Evolutionary conservation across 2,329 filamentous ascomycete species (phyloP).

Genomic region (Metarhizium humberi): DNA sequence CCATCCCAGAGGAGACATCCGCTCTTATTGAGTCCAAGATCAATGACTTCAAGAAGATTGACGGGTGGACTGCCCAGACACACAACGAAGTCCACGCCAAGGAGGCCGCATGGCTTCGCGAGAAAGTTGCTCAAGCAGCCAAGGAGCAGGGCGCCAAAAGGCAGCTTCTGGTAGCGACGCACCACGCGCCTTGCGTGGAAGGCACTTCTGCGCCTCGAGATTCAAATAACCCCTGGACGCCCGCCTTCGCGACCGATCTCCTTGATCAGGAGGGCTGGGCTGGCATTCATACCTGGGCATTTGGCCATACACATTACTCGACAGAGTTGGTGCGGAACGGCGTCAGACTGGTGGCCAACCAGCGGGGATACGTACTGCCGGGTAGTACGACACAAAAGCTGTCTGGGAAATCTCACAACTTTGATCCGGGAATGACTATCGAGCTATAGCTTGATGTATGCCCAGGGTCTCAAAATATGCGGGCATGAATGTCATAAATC

Average conservation of each 20-base stretch:
- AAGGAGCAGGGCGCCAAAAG: conserved; percentile 10
- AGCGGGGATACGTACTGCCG: conserved; percentile 29
- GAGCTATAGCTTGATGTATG: no score
- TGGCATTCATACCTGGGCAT: conserved; percentile 30
- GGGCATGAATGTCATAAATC: no score
- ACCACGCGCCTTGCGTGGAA: conserved; percentile 45
- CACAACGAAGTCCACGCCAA: conserved; percentile 38
- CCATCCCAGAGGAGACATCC: conserved; percentile 29
- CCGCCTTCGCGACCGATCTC: conserved; percentile 44
- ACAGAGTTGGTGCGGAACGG: conserved; percentile 23
- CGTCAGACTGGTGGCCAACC: conserved; percentile 32
- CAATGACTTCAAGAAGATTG: conserved; percentile 46
- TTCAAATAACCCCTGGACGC: conserved; percentile 32
- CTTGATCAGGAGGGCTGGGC: conserved; percentile 19
- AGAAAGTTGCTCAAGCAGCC: conserved; percentile 9
- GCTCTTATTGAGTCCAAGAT: conserved; percentile 33
- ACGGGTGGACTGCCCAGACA: conserved; percentile 36
- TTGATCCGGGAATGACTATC: no score
- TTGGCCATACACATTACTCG: conserved; percentile 40
- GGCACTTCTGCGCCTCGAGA: conserved; percentile 41
- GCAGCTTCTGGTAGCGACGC: conserved; percentile 41
- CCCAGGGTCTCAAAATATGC: no score
- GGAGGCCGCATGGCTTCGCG: conserved; percentile 42
- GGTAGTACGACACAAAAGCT: no score
- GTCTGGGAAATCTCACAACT: no score